Evolutionary conservation across 2,329 filamentous ascomycete species (phyloP).

Genomic region (Penicillium sp.): DNA sequence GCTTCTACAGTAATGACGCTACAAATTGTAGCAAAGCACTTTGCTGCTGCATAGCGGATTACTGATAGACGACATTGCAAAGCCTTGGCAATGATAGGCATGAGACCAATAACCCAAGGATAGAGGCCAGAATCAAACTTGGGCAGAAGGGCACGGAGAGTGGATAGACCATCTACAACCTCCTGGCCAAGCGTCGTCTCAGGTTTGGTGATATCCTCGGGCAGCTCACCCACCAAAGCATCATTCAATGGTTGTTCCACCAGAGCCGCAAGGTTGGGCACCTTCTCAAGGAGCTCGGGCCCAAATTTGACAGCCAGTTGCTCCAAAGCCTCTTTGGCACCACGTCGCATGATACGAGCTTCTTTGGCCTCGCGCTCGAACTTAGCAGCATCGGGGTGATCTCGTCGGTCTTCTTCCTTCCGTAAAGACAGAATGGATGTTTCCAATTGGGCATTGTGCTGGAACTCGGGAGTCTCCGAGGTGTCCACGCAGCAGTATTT

Average conservation of each 20-base stretch:
- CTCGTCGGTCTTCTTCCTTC: constrained; percentile 93
- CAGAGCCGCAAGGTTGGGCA: constrained; percentile 75
- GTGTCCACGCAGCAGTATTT: constrained; percentile 98
- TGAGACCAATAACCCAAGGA: constrained; percentile 75
- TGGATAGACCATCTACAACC: constrained; percentile 89
- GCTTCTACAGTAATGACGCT: constrained; percentile 93
- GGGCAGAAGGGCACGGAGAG: constrained; percentile 88
- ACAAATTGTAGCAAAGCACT: constrained; percentile 95
- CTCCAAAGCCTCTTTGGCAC: constrained; percentile 91
- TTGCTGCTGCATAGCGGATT: constrained; percentile 93
- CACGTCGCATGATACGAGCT: constrained; percentile 84
- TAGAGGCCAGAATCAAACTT: constrained; percentile 75
- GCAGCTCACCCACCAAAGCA: constrained; percentile 70
- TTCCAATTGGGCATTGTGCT: constrained; percentile 74
- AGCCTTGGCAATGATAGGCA: constrained; percentile 83
- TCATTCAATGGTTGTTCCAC: constrained; percentile 78
- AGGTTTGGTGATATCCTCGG: constrained; percentile 69
- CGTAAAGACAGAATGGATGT: constrained; percentile 86
- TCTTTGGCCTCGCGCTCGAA: constrained; percentile 87
- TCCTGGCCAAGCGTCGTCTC: constrained; percentile 80
- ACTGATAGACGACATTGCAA: constrained; percentile 86
- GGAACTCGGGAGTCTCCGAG: constrained; percentile 94
- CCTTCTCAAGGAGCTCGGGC: constrained; percentile 70
- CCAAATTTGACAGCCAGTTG: constrained; percentile 81
- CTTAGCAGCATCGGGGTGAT: constrained; percentile 85